Conservation (phyloP, 148 eudicot genomes). For the Heliosperma pusillum region DNA sequence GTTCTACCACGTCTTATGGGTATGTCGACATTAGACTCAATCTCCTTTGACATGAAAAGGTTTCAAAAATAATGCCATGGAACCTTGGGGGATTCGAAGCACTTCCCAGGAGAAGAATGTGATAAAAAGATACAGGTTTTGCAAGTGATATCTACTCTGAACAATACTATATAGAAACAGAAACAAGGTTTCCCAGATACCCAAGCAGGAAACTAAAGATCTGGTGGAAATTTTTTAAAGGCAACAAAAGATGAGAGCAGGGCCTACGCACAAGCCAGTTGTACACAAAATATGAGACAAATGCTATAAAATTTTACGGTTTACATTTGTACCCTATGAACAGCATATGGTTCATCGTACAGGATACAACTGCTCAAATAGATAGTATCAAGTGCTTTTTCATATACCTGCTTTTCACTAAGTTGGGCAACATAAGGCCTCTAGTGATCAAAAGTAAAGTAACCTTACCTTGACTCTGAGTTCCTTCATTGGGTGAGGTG, state of each 20-base stretch:
- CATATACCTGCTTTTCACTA: neutral
- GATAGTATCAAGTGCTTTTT: neutral
- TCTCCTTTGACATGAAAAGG: neutral
- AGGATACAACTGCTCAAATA: neutral
- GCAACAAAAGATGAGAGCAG: neutral
- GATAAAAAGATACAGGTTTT: neutral
- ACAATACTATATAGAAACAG: neutral
- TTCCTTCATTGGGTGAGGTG: slow-evolving; percentile 98
- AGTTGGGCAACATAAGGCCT: neutral
- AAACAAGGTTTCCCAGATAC: neutral
- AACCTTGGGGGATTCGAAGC: neutral
- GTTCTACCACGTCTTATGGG: neutral
- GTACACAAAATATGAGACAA: neutral
- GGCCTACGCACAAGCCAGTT: neutral
- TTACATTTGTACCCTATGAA: neutral
- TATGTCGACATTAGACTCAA: neutral
- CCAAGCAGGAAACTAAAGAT: neutral
- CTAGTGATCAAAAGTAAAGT: neutral
- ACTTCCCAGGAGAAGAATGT: neutral
- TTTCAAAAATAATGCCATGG: neutral
- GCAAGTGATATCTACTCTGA: neutral
- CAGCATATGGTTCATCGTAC: neutral
- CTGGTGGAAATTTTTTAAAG: neutral
- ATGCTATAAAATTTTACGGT: neutral
- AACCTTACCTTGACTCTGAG: slow-evolving; percentile 74